phyloP scores from a whole-genome alignment of 1,284 basidiomycete species.

The Leccinum pachyderme region DNA sequence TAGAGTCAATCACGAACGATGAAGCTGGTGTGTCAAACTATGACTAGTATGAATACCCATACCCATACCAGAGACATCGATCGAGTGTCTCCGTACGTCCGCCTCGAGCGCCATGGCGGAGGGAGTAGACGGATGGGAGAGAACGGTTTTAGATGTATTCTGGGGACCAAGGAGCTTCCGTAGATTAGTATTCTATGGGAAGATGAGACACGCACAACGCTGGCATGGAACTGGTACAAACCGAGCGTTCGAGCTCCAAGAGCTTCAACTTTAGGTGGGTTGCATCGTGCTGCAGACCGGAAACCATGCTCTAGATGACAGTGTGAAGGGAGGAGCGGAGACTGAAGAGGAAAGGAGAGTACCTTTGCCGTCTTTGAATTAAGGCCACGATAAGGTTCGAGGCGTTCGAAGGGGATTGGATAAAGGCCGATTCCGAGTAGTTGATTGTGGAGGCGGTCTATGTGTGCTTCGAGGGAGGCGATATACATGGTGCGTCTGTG shows the following conservation, averaged over 20 bases:
- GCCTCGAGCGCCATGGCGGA: slow-evolving; percentile 31
- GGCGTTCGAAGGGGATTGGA: slow-evolving; percentile 50
- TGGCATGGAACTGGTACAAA: slow-evolving; percentile 23
- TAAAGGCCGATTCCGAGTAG: slow-evolving; percentile 49
- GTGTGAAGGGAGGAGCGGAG: neutral
- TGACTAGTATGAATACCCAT: slow-evolving; percentile 25
- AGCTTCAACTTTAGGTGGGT: slow-evolving; percentile 56
- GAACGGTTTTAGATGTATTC: slow-evolving; percentile 18
- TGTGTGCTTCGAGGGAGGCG: slow-evolving; percentile 60
- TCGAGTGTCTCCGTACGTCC: slow-evolving; percentile 33
- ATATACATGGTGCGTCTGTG: slow-evolving; percentile 59
- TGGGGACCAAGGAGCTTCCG: slow-evolving; percentile 32
- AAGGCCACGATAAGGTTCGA: slow-evolving; percentile 57
- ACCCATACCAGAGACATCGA: slow-evolving; percentile 33
- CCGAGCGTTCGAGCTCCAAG: slow-evolving; percentile 64
- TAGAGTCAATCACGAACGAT: slow-evolving; percentile 9
- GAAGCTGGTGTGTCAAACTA: slow-evolving; percentile 3
- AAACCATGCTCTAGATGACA: slow-evolving; percentile 60
- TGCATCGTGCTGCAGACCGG: slow-evolving; percentile 64
- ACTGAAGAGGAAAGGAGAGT: neutral
- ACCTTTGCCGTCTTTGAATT: slow-evolving; percentile 76
- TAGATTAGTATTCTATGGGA: slow-evolving; percentile 30
- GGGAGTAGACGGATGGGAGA: slow-evolving; percentile 27
- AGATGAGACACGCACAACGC: neutral
- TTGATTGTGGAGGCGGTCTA: slow-evolving; percentile 57